These are phyloP conservation scores for Arthrobotrys entomopaga DNA, from an alignment of 2,329 filamentous ascomycete species.

Conservation along the genomic window DNA sequence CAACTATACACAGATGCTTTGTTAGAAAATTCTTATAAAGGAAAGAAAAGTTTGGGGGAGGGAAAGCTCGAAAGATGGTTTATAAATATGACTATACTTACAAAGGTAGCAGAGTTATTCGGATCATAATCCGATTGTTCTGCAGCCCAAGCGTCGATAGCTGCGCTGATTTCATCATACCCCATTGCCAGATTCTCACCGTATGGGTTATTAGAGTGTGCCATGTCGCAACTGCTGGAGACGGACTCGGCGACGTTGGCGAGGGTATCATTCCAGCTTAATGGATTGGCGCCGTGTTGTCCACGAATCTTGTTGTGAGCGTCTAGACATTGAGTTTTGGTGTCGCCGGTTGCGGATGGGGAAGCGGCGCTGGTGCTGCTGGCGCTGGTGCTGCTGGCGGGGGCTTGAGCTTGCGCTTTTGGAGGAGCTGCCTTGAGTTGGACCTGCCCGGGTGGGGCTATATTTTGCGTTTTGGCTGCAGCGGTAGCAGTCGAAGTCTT, in stretches of 20 bases:
- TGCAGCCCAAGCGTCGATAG: conserved; percentile 90
- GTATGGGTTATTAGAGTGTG: conserved; percentile 76
- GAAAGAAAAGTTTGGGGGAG: not conserved
- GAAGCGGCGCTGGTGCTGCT: not conserved
- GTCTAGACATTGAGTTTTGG: conserved; percentile 65
- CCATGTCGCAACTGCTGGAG: conserved; percentile 75
- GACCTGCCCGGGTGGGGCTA: no score
- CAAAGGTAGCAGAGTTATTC: conserved; percentile 67
- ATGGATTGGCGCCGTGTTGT: conserved; percentile 76
- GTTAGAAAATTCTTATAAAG: not conserved
- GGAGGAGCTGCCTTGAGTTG: no score
- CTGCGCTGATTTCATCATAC: conserved; percentile 70
- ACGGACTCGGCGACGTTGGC: conserved; percentile 72
- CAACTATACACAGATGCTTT: conserved; percentile 9
- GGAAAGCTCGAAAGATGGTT: not conserved
- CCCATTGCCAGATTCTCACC: conserved; percentile 92
- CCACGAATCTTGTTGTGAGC: conserved; percentile 87
- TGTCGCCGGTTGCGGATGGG: conserved; percentile 8
- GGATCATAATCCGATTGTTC: conserved; percentile 73
- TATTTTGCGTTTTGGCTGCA: not conserved
- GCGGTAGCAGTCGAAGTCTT: not conserved
- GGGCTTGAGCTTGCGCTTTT: no score
- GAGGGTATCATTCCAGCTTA: conserved; percentile 74
- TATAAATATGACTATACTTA: no score
- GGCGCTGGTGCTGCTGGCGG: no score